Percentiles rank a stretch among this genome's conserved stretches.
Evolutionary conservation across 768 basidiomycete species (phyloP).

Genomic region (Kwoniella bestiolae): DNA sequence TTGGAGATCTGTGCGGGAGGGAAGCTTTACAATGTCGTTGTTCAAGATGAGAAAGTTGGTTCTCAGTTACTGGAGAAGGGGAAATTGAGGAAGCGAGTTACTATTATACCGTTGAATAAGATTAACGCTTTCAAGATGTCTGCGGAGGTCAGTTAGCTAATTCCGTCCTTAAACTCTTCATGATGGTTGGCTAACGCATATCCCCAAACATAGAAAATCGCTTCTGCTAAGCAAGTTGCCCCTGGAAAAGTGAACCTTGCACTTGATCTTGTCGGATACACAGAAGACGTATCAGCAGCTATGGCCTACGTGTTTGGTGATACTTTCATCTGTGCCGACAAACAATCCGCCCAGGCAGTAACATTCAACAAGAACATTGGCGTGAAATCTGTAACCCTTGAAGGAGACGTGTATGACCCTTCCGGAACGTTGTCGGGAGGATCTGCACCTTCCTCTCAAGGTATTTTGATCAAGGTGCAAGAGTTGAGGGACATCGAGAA

Average conservation of each 20-base stretch:
- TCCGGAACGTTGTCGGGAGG: slow-evolving; percentile 92
- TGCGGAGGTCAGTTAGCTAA: slow-evolving; percentile 60
- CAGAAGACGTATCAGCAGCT: slow-evolving; percentile 78
- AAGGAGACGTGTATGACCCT: slow-evolving; percentile 96
- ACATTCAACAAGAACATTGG: slow-evolving; percentile 76
- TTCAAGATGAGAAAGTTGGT: slow-evolving; percentile 86
- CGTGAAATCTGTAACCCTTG: slow-evolving; percentile 85
- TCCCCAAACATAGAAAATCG: slow-evolving; percentile 69
- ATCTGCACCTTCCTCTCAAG: slow-evolving; percentile 72
- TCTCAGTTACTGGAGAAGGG: slow-evolving; percentile 80
- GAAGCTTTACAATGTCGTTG: slow-evolving; percentile 89
- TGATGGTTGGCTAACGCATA: slow-evolving; percentile 6
- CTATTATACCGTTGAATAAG: slow-evolving; percentile 91
- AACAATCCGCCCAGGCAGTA: slow-evolving; percentile 80
- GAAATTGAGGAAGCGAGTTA: slow-evolving; percentile 80
- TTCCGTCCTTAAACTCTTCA: neutral
- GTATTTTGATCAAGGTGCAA: slow-evolving; percentile 79
- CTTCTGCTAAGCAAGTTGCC: slow-evolving; percentile 71
- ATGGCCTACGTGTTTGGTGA: slow-evolving; percentile 93
- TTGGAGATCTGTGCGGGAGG: slow-evolving; percentile 90
- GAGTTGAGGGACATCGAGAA: slow-evolving; percentile 73
- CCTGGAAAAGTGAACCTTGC: slow-evolving; percentile 82
- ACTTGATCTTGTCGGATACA: slow-evolving; percentile 83
- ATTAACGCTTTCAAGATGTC: slow-evolving; percentile 69
- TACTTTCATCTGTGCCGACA: slow-evolving; percentile 86